Percentiles rank a stretch among this genome's conserved stretches.
Evolutionary conservation across 1,139 yeast genomes (phyloP).

Genomic region (Saccharomyces uvarum): DNA sequence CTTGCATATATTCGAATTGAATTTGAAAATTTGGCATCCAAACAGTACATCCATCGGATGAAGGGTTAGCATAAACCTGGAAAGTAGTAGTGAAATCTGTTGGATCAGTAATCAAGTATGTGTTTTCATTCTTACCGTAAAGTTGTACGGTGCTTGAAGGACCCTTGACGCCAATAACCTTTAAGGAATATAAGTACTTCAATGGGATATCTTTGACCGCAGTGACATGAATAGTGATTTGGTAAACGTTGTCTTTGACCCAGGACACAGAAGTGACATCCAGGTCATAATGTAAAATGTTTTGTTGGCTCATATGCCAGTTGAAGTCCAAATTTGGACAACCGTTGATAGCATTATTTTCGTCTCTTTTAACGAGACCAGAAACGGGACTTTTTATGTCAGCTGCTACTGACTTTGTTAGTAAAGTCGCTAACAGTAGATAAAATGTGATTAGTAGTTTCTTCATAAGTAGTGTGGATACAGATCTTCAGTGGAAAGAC

Average conservation of each 20-base stretch:
- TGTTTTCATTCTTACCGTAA: constrained; percentile 22
- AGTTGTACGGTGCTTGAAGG: constrained; percentile 22
- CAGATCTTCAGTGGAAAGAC: not conserved
- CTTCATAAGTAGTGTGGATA: not conserved
- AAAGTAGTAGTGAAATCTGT: constrained; percentile 28
- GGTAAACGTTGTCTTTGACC: constrained; percentile 17
- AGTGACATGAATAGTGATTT: constrained; percentile 26
- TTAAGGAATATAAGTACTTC: constrained; percentile 23
- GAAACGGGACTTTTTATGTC: not conserved
- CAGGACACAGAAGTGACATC: constrained; percentile 11
- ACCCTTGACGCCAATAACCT: constrained; percentile 24
- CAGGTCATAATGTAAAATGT: constrained; percentile 21
- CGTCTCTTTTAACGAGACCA: not conserved
- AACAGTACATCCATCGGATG: constrained; percentile 6
- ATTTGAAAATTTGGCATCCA: constrained; percentile 29
- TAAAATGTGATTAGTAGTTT: not conserved
- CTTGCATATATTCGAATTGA: constrained; percentile 29
- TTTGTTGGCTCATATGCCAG: constrained; percentile 11
- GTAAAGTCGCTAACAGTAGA: not conserved
- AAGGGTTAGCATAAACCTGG: constrained; percentile 17
- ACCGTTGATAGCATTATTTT: constrained; percentile 8
- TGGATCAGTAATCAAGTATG: constrained; percentile 20
- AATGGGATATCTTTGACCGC: constrained; percentile 19
- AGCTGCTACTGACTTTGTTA: not conserved
- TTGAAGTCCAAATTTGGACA: constrained; percentile 24